A percentile compares a stretch with the other conserved stretches of the same genome.
Conservation (phyloP, 345 rosid genomes). For the Excoecaria agallocha region DNA sequence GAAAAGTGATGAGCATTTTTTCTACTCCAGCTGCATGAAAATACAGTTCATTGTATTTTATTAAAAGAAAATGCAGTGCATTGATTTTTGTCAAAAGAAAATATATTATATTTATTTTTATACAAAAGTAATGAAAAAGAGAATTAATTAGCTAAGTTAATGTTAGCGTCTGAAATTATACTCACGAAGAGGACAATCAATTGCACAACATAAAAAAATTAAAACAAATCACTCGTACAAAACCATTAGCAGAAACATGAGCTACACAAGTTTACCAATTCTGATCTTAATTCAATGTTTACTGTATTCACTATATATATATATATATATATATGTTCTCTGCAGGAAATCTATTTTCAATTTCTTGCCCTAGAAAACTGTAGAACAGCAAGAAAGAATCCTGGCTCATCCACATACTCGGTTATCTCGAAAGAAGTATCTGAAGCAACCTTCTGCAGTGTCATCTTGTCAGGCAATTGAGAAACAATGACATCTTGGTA, state of each 20-base stretch:
- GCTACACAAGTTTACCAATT: background rate
- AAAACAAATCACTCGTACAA: background rate
- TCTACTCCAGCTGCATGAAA: too few species aligned
- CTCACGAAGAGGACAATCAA: background rate
- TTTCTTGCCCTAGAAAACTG: slow-evolving; percentile 29
- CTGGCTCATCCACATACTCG: slow-evolving; percentile 63
- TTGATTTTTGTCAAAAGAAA: too few species aligned
- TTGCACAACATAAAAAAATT: background rate
- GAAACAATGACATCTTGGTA: slow-evolving; percentile 60
- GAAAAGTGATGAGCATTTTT: too few species aligned
- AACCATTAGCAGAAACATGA: background rate
- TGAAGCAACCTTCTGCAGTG: slow-evolving; percentile 52
- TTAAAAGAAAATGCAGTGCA: too few species aligned
- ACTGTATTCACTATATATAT: background rate
- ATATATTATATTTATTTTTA: too few species aligned
- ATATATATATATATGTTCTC: background rate
- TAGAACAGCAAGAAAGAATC: slow-evolving; percentile 67
- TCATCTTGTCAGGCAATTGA: slow-evolving; percentile 64
- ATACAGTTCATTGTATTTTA: too few species aligned
- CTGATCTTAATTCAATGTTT: background rate
- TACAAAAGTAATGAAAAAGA: background rate
- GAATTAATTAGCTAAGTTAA: background rate
- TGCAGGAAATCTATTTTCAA: background rate
- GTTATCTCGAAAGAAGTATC: slow-evolving; percentile 52
- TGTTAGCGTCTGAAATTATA: background rate